Percentiles rank a stretch among this genome's conserved stretches.
These are phyloP conservation scores for Ceratobasidium sp. DNA, from an alignment of 1,284 basidiomycete species.

Conservation along the genomic window DNA sequence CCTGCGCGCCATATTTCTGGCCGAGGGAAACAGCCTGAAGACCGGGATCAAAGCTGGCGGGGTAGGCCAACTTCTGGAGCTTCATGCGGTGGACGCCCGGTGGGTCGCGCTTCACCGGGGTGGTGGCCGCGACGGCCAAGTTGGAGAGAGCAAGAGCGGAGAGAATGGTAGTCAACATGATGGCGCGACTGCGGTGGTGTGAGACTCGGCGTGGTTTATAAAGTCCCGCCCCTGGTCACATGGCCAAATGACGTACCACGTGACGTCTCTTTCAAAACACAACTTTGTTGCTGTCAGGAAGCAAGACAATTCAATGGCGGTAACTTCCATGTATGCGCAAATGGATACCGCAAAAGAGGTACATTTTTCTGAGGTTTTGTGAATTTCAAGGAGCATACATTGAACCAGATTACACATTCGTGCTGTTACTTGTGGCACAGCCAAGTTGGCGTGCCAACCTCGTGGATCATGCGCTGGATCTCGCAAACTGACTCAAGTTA, in stretches of 20 bases:
- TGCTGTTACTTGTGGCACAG: no score
- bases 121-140: constrained; percentile 65
- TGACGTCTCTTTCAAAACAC: not conserved
- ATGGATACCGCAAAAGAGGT: no score
- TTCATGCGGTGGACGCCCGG: constrained; percentile 81
- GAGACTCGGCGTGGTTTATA: constrained; percentile 13
- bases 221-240: constrained; percentile 15
- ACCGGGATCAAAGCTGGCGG: constrained; percentile 66
- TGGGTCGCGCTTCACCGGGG: constrained; percentile 46
- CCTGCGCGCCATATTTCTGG: constrained; percentile 87
- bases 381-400: no score
- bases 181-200: constrained; percentile 56
- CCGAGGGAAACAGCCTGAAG: constrained; percentile 79
- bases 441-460: not conserved
- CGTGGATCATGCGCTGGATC: constrained; percentile 13
- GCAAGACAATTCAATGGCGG: not conserved
- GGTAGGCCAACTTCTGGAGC: constrained; percentile 76
- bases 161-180: constrained; percentile 71
- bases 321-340: not conserved
- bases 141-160: constrained; percentile 70
- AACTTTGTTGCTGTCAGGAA: constrained; percentile 1
- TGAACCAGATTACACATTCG: no score
- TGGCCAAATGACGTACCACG: constrained; percentile 21
- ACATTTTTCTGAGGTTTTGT: not conserved
- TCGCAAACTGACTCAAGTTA: not conserved